Evolutionary conservation across 441 rosid genomes (phyloP).

Genomic region (Viola pubescens): DNA sequence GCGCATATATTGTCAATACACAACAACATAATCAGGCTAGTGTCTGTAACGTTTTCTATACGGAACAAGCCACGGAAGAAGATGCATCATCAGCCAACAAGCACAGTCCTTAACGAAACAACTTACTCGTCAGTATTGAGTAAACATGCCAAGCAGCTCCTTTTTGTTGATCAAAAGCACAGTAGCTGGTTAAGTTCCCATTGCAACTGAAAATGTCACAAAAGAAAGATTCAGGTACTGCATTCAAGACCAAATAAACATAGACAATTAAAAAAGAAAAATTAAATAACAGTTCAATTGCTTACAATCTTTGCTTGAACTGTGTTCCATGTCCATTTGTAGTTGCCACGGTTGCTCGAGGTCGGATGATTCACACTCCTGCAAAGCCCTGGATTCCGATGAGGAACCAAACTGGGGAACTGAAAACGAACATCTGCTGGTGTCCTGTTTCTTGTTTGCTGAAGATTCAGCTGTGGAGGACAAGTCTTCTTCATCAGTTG

Average conservation of each 20-base stretch:
- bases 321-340: constrained; percentile 27
- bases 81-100: not conserved
- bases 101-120: not conserved
- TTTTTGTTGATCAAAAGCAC: constrained; percentile 1
- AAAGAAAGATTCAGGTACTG: not conserved
- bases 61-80: too few relatives aligned
- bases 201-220: constrained; percentile 21
- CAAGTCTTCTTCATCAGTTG: constrained; percentile 39
- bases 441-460: constrained; percentile 35
- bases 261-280: not conserved
- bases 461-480: constrained; percentile 77
- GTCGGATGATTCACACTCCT: constrained; percentile 40
- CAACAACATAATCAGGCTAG: too few relatives aligned
- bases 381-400: constrained; percentile 35
- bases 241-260: not conserved
- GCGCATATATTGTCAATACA: too few relatives aligned
- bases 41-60: too few relatives aligned
- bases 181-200: constrained; percentile 5
- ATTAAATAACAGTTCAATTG: constrained; percentile 4
- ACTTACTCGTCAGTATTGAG: not conserved
- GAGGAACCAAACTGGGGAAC: constrained; percentile 50
- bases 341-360: constrained; percentile 32
- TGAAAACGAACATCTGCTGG: constrained; percentile 37
- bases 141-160: not conserved
- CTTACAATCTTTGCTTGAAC: constrained; percentile 36